phyloP scores from a whole-genome alignment of 164 flowering plant genomes.

The Umbellularia californica region DNA sequence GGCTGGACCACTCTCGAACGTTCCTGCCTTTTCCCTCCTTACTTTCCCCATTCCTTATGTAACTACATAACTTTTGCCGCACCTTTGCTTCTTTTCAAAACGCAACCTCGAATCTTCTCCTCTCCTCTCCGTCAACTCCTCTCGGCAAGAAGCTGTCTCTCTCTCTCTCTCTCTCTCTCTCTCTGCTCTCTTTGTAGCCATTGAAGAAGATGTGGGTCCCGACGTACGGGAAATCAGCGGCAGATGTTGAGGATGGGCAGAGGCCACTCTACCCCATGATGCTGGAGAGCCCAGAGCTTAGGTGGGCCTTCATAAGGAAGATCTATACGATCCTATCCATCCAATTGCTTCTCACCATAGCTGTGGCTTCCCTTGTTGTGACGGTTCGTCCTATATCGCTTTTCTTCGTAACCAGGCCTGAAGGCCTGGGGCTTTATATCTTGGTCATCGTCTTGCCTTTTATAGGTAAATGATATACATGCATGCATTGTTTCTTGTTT shows the following conservation, averaged over 20 bases:
- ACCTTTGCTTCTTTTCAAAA: background rate
- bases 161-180: background rate
- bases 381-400: slow-evolving; percentile 10
- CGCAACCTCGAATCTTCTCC: background rate
- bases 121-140: background rate
- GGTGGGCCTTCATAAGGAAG: slow-evolving; percentile 81
- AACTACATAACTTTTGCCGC: background rate
- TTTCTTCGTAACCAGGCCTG: slow-evolving; percentile 9
- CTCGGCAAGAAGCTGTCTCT: background rate
- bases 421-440: slow-evolving; percentile 12
- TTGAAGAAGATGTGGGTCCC: slow-evolving; percentile 19
- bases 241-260: slow-evolving; percentile 45
- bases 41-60: background rate
- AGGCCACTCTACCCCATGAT: slow-evolving; percentile 53
- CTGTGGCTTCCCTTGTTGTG: slow-evolving; percentile 49
- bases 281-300: slow-evolving; percentile 60
- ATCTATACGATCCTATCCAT: slow-evolving; percentile 48
- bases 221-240: slow-evolving; percentile 12
- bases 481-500: no score
- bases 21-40: background rate
- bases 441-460: slow-evolving; percentile 13
- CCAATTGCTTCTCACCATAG: slow-evolving; percentile 62
- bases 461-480: background rate
- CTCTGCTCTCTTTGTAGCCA: background rate
- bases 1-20: background rate